Base-by-base conservation (phyloP, 306 rosid genomes). In the Datisca glomerata region DNA sequence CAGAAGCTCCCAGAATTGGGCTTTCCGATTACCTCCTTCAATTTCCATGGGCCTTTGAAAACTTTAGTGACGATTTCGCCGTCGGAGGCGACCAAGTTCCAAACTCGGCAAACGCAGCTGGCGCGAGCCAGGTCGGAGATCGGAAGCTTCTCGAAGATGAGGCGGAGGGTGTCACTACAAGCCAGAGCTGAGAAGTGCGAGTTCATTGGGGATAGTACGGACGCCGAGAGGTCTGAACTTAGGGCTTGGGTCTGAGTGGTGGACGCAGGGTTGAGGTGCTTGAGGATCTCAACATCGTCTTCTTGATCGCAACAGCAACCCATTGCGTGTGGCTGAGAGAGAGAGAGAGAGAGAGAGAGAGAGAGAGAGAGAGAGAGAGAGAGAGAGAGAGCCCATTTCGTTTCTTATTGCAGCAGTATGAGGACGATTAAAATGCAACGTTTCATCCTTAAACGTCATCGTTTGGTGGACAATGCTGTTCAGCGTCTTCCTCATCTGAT, bases 21-120 rank as follows among this genome's bases (percentile, higher is more conserved):
- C 32, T 72, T 55, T 1, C 93, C 93, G 22, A 89, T 4, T 2
- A 80, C 60, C 2, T 54, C 55, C 32, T 64, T 75, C 53, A 89
- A 24, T 42, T 73, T 84, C 98, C 95, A 89, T 0, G 93, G 84
- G 2, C 75, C 65, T 12, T 53, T 42, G 69, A 89, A 80, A 41
- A 79, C 70, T 10, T 47, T 43, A 32, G 61, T 34, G 17, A 89
- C 46, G 35, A 89, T 64, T 18, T 75, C 95, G 40, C 69, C 56
- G 33, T 79, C 86, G 35, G 97, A 84, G 31, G 98, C 95, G 3
- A 84, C 86, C 1, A 84, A 80, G 63, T 67, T 66, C 98, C 98
- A 89, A 35, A 73, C 40, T 3, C 86, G 91, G 71, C 75, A 72
- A 24, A 89, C 93, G 81, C 93, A 80, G 43, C 86, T 70, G 35